Evolutionary conservation across 441 rosid species (phyloP).

Genomic region (Capsella rubella): DNA sequence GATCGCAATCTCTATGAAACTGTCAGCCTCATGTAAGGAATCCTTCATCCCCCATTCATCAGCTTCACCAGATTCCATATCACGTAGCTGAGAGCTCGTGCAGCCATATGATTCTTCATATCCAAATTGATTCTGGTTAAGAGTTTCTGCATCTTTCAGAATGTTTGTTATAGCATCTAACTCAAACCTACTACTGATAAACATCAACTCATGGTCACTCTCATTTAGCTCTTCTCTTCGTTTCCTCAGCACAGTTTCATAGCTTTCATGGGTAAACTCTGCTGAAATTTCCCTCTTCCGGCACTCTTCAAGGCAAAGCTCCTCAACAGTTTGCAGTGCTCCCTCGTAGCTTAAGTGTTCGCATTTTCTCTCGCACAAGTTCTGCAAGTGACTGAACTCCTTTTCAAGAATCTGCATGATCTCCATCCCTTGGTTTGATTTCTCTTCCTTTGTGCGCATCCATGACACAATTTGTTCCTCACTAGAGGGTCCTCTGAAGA

Average conservation of each 20-base stretch:
- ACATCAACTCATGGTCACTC: conserved; percentile 57
- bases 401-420: conserved; percentile 80
- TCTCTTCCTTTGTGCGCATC: conserved; percentile 73
- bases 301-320: conserved; percentile 82
- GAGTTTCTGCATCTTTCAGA: conserved; percentile 78
- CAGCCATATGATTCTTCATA: conserved; percentile 65
- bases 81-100: conserved; percentile 72
- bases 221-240: conserved; percentile 70
- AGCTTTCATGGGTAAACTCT: conserved; percentile 62
- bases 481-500: conserved; percentile 79
- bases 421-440: conserved; percentile 73
- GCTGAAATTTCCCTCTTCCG: conserved; percentile 71
- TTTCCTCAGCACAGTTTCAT: conserved; percentile 69
- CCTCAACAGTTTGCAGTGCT: conserved; percentile 83
- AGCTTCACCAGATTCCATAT: conserved; percentile 85
- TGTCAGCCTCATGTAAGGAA: conserved; percentile 68
- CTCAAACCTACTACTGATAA: conserved; percentile 63
- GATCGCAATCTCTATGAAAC: conserved; percentile 77
- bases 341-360: conserved; percentile 82
- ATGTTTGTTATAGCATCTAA: conserved; percentile 74
- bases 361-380: conserved; percentile 82
- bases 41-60: conserved; percentile 80
- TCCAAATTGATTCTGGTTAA: conserved; percentile 75
- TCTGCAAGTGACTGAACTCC: conserved; percentile 77
- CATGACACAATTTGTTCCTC: conserved; percentile 71